These are phyloP conservation scores for Silybum marianum DNA, from an alignment of 129 eudicot genomes.

Conservation along the genomic window DNA sequence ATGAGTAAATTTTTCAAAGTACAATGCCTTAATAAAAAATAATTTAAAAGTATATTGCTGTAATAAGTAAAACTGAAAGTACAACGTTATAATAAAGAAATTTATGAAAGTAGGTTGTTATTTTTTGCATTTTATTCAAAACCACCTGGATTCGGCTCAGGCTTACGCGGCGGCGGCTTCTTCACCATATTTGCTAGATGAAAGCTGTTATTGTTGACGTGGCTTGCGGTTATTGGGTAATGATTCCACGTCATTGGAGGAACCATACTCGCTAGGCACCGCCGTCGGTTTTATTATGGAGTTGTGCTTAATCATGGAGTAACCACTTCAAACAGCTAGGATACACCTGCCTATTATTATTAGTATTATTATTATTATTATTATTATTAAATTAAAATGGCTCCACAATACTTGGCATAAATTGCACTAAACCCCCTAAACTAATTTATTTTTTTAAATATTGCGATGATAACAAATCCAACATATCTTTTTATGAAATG, in stretches of 20 bases:
- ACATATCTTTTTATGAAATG: too few relatives aligned
- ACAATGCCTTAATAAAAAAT: too few relatives aligned
- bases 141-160: background rate
- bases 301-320: background rate
- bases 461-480: background rate
- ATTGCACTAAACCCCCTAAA: background rate
- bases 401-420: background rate
- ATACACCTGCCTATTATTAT: background rate
- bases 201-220: background rate
- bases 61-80: too few relatives aligned
- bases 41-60: too few relatives aligned
- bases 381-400: background rate
- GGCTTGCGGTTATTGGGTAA: background rate
- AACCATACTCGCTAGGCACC: background rate
- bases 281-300: background rate
- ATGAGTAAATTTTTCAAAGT: too few relatives aligned
- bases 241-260: background rate
- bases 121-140: too few relatives aligned
- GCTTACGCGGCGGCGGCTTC: background rate
- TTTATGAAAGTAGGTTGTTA: too few relatives aligned
- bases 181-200: background rate
- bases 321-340: slow-evolving; percentile 5
- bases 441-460: background rate
- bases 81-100: too few relatives aligned
- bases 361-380: background rate